Evolutionary conservation across 495 filamentous ascomycete species (phyloP).

Genomic region (Chaetomidium leptoderma): DNA sequence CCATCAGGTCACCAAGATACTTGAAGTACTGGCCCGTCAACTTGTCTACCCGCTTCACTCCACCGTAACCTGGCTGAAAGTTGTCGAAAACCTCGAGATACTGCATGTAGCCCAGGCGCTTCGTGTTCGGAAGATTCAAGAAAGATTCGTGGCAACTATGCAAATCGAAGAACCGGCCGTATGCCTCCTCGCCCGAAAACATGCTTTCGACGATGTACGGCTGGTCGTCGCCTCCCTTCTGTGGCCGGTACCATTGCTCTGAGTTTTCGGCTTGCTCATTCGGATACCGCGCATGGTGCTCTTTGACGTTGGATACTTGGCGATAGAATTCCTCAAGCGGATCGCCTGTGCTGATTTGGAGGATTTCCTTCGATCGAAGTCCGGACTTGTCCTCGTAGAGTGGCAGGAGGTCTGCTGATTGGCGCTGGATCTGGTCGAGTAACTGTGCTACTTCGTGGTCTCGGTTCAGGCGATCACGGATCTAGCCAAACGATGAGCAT

Average conservation of each 20-base stretch:
- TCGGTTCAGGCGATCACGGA: constrained; percentile 75
- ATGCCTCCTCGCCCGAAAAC: constrained; percentile 94
- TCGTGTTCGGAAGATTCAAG: constrained; percentile 79
- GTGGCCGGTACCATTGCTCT: constrained; percentile 82
- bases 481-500: constrained; percentile 50
- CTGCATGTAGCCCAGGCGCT: constrained; percentile 81
- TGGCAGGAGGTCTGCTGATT: constrained; percentile 73
- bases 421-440: constrained; percentile 76
- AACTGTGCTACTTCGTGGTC: constrained; percentile 92
- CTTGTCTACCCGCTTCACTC: constrained; percentile 74
- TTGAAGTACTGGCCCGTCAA: constrained; percentile 85
- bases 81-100: constrained; percentile 86
- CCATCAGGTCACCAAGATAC: constrained; percentile 74
- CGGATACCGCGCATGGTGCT: constrained; percentile 84
- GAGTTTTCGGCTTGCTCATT: constrained; percentile 94
- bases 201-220: constrained; percentile 78
- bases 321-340: constrained; percentile 90
- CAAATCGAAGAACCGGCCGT: constrained; percentile 85
- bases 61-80: constrained; percentile 67
- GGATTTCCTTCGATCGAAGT: constrained; percentile 69
- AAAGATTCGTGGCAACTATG: constrained; percentile 79
- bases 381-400: constrained; percentile 80
- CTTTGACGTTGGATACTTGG: constrained; percentile 72
- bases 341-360: constrained; percentile 79
- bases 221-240: constrained; percentile 51